Conservation (phyloP, 2,329 filamentous ascomycete genomes). For the Mycosphaerelloides madeirae region DNA sequence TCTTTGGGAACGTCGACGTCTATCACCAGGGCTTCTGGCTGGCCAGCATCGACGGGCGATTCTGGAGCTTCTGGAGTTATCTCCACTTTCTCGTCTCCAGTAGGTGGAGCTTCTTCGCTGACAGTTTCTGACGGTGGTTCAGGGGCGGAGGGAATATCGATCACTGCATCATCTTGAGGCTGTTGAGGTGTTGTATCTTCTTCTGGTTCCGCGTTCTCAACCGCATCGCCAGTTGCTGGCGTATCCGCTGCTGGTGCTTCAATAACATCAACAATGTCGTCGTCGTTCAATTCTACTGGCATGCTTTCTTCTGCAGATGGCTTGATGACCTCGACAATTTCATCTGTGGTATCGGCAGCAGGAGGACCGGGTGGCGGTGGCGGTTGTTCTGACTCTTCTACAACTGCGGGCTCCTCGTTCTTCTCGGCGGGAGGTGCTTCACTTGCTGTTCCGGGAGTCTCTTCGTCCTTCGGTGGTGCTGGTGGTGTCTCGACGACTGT, state of each 20-base stretch:
- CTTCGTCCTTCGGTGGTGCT: no score
- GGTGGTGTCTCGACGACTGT: neutral
- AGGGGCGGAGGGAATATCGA: no score
- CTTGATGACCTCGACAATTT: no score
- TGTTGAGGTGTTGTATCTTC: neutral
- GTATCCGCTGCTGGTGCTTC: neutral
- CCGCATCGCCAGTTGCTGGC: no score
- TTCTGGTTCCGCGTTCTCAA: neutral
- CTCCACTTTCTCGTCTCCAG: neutral
- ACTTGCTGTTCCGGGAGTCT: no score
- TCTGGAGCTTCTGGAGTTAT: constrained; percentile 9
- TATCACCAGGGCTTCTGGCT: constrained; percentile 1
- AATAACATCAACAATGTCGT: neutral
- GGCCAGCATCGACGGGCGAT: constrained; percentile 1
- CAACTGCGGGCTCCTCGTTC: neutral
- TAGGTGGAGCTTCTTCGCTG: neutral
- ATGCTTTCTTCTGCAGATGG: no score
- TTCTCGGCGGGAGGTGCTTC: neutral
- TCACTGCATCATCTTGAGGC: no score
- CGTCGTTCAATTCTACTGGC: neutral
- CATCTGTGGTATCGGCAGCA: no score
- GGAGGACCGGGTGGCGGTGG: no score
- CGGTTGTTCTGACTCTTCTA: neutral
- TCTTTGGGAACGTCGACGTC: constrained; percentile 4
- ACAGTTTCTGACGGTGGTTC: no score